Conservation (phyloP, 441 rosid species). For the Caryocar brasiliense region DNA sequence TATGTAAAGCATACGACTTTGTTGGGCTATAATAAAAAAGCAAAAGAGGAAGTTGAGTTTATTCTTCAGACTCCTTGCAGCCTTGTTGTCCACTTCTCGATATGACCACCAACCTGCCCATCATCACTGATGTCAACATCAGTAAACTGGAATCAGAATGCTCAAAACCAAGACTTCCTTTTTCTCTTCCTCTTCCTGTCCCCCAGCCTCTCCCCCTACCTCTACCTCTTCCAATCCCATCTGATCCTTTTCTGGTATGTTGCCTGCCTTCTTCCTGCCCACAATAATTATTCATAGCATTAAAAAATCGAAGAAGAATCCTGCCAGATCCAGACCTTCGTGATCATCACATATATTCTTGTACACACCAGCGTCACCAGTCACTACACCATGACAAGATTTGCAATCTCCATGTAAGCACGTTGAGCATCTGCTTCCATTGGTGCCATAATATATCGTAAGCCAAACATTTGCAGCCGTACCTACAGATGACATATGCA, state of each 20-base stretch:
- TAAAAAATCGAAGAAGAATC: no score
- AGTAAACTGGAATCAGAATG: constrained; percentile 37
- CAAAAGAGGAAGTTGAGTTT: constrained; percentile 15
- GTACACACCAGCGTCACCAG: constrained; percentile 92
- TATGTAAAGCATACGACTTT: no score
- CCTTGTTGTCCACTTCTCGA: constrained; percentile 16
- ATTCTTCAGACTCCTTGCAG: constrained; percentile 54
- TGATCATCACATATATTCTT: constrained; percentile 95
- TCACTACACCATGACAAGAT: constrained; percentile 91
- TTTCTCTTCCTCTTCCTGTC: constrained; percentile 33
- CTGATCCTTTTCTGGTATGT: constrained; percentile 16
- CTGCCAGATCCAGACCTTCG: constrained; percentile 52
- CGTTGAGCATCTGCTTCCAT: constrained; percentile 99
- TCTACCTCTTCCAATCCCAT: constrained; percentile 29
- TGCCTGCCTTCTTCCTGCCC: constrained; percentile 1
- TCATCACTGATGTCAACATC: constrained; percentile 25
- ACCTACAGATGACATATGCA: constrained; percentile 39
- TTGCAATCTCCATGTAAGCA: constrained; percentile 79
- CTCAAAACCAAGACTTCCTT: constrained; percentile 20
- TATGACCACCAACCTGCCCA: constrained; percentile 18
- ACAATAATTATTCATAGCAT: no score
- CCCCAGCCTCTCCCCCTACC: constrained; percentile 30
- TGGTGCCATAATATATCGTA: constrained; percentile 93
- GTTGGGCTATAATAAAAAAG: neutral
- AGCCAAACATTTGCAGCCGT: constrained; percentile 91